Conservation (phyloP, 768 basidiomycete genomes). For the Hericium coralloides region DNA sequence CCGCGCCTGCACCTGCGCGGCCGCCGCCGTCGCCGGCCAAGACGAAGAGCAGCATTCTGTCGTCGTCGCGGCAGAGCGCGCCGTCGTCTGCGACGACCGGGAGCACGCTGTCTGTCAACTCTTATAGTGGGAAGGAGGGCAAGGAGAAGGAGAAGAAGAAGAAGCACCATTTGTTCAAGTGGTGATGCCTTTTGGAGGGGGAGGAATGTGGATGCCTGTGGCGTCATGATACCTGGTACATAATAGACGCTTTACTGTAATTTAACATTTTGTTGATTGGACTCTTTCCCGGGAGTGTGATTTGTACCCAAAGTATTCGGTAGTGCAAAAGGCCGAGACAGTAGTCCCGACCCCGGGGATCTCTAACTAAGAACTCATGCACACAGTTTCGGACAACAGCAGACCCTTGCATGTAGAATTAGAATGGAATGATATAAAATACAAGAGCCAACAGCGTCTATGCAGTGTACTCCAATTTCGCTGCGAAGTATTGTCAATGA, state of each 20-base stretch:
- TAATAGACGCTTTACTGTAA: neutral
- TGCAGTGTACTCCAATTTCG: constrained; percentile 6
- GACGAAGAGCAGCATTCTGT: constrained; percentile 17
- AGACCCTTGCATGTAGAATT: neutral
- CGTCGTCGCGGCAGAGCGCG: constrained; percentile 30
- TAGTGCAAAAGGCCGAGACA: no score
- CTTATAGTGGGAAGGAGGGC: constrained; percentile 13
- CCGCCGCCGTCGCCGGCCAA: constrained; percentile 29
- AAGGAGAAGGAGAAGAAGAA: constrained; percentile 73
- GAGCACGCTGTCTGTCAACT: constrained; percentile 30
- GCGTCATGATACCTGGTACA: neutral
- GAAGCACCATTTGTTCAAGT: constrained; percentile 44
- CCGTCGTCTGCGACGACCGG: constrained; percentile 35
- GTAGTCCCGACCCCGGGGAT: no score
- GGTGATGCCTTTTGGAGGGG: neutral
- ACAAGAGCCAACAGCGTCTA: neutral
- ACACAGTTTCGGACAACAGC: neutral
- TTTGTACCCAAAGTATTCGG: neutral
- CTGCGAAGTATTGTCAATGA: neutral
- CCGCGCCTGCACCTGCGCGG: constrained; percentile 37
- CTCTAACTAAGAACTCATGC: neutral
- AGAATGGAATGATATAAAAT: neutral
- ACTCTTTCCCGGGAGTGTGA: neutral
- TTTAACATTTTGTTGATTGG: neutral
- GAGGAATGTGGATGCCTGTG: neutral